Conservation (phyloP, 768 basidiomycete genomes). For the Tephrocybe sp. region DNA sequence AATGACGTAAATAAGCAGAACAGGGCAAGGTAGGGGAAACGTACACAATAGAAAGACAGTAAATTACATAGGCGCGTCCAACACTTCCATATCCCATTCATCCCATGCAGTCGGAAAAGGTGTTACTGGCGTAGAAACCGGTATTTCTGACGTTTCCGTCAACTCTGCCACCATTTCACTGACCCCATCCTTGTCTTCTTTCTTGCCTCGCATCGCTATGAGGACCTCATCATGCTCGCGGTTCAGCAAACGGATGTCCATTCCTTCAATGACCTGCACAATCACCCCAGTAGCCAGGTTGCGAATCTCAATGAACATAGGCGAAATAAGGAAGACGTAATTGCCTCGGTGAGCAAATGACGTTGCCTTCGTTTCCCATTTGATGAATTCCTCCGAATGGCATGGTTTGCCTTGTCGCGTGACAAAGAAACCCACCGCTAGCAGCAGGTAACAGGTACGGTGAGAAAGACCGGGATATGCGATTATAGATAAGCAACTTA, state of each 20-base stretch:
- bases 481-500: constrained; percentile 27
- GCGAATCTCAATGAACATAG: constrained; percentile 75
- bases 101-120: constrained; percentile 51
- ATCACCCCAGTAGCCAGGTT: constrained; percentile 60
- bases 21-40: no score
- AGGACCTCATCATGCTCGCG: constrained; percentile 49
- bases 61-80: no score
- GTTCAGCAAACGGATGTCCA: constrained; percentile 65
- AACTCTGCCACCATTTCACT: constrained; percentile 69
- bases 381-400: constrained; percentile 61
- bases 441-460: not conserved
- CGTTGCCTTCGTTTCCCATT: constrained; percentile 73
- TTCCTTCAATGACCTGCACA: constrained; percentile 79
- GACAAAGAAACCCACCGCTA: constrained; percentile 77
- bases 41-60: no score
- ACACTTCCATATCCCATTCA: constrained; percentile 65
- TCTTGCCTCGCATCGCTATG: constrained; percentile 59
- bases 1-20: no score
- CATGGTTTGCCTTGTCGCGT: constrained; percentile 64
- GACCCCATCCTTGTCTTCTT: constrained; percentile 52
- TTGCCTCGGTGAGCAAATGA: constrained; percentile 60
- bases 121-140: constrained; percentile 29
- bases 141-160: constrained; percentile 62
- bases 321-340: constrained; percentile 70
- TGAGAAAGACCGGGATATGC: constrained; percentile 3